Percentiles rank a stretch among this genome's conserved stretches.
Conservation (phyloP, 1,284 basidiomycete species). For the Coriolopsis trogii region DNA sequence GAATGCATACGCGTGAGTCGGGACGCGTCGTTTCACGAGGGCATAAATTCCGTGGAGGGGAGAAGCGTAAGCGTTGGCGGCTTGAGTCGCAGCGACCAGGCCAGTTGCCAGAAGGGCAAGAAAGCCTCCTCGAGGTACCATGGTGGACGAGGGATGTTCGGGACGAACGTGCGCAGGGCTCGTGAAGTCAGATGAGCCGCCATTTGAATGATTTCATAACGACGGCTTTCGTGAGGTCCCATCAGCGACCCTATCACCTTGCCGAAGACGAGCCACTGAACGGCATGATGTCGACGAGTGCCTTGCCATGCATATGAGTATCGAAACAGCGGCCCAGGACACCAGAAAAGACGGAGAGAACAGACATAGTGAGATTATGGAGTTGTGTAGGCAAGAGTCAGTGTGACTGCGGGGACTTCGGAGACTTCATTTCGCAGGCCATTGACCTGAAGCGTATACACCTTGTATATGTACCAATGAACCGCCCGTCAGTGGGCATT, state of each 20-base stretch:
- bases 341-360: no score
- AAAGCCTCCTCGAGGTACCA: constrained; percentile 4
- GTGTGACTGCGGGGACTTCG: no score
- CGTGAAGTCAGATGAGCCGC: not conserved
- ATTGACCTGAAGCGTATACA: no score
- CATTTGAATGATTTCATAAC: not conserved
- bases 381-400: no score
- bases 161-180: not conserved
- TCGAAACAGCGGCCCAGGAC: no score
- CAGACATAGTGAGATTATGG: no score
- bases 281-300: no score
- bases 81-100: not conserved
- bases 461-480: no score
- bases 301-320: no score
- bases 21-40: constrained; percentile 32
- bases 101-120: constrained; percentile 7
- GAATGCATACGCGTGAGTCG: constrained; percentile 31
- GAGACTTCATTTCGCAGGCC: no score
- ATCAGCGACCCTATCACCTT: not conserved
- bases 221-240: not conserved
- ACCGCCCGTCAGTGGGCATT: constrained; percentile 18
- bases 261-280: no score
- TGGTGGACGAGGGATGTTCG: not conserved
- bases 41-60: constrained; percentile 29
- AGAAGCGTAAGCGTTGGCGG: not conserved